Base-by-base conservation (phyloP, 2,329 filamentous ascomycete genomes). In the Aspergillus fructus region DNA sequence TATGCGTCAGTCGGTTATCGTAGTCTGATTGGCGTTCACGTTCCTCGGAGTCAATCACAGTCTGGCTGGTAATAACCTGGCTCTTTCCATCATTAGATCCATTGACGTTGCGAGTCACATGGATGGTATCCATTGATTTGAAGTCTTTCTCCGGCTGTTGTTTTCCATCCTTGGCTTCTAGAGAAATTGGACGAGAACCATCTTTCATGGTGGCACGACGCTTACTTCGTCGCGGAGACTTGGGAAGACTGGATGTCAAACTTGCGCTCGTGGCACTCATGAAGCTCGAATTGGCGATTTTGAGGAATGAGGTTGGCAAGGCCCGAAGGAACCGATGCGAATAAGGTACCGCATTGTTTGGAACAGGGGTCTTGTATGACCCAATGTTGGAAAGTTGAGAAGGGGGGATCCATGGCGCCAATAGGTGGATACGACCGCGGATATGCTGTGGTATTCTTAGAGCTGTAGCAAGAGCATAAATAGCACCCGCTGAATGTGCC, bases 371-470 rank as follows among this genome's bases (percentile, higher is more conserved):
- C 66, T 91, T 87, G 15, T 84, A 85, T 56, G 90, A 87, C 27
- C 88, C 87, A 62, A 93, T 88, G 17, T 89, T 87, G 53, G 87
- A 92, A 81, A 96, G 89, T 71, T 96, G 92, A 4, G 91, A 97
- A 0, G 94, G 94, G 1, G 94, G 94, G 47, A 99, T 97, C 94
- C 73, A 75, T 0, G 94, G 94, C 0, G 94, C 93, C 8, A 99
- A 83, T 2, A 99, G 84, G 74, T 99, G 94, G 55, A 99, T 94
- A 53, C 91, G 89, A 19, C 94, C 94, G 5, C 93, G 89, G 60
- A 99, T 96, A 69, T 97, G 91, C 67, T 97, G 93, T 4, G 94
- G 94, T 85, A 99, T 96, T 45, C 94, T 90, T 45, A 99, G 81
- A 0, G 94, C 94, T 0, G 94, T 97, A 0, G 94, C 94, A 17